Evolutionary conservation across 164 flowering plant genomes (phyloP).

Genomic region (Kalanchoe fedtschenkoi): DNA sequence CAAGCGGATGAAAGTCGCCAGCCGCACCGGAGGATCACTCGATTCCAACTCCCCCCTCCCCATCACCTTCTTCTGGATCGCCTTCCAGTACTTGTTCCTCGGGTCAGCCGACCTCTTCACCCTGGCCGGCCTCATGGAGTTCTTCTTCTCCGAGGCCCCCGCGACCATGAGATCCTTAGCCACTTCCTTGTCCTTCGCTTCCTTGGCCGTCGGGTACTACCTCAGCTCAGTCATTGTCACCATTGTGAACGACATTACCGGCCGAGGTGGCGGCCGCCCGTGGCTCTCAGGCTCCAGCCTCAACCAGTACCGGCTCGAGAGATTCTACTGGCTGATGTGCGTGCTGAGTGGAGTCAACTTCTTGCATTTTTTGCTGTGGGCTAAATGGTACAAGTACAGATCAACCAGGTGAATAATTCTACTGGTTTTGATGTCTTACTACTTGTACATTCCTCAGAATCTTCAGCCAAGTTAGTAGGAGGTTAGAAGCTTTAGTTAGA

Average conservation of each 20-base stretch:
- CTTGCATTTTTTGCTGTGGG: conserved; percentile 64
- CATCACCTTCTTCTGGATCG: conserved; percentile 18
- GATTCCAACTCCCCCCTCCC: conserved; percentile 8
- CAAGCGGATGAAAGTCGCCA: conserved; percentile 4
- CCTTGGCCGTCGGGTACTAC: conserved; percentile 77
- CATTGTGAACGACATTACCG: conserved; percentile 40
- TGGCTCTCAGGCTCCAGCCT: conserved; percentile 67
- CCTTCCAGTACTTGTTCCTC: conserved; percentile 13
- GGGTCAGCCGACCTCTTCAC: conserved; percentile 53
- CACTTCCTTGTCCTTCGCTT: conserved; percentile 76
- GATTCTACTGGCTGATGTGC: conserved; percentile 79
- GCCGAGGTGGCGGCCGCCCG: conserved; percentile 18
- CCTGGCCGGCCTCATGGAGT: conserved; percentile 76
- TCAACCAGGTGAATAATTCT: conserved; percentile 11
- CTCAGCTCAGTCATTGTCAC: conserved; percentile 74
- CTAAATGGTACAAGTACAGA: conserved; percentile 52
- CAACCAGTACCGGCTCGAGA: conserved; percentile 66
- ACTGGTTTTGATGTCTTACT: no score
- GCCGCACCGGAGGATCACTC: not conserved
- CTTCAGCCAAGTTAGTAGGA: no score
- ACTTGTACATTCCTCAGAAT: no score
- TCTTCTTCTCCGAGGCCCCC: conserved; percentile 90
- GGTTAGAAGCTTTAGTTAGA: no score
- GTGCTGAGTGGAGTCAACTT: conserved; percentile 54
- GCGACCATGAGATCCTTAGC: conserved; percentile 71